Percentiles rank a stretch among this genome's conserved stretches.
Evolutionary conservation across 129 eudicot genomes (phyloP).

Genomic region (Erigeron canadensis): DNA sequence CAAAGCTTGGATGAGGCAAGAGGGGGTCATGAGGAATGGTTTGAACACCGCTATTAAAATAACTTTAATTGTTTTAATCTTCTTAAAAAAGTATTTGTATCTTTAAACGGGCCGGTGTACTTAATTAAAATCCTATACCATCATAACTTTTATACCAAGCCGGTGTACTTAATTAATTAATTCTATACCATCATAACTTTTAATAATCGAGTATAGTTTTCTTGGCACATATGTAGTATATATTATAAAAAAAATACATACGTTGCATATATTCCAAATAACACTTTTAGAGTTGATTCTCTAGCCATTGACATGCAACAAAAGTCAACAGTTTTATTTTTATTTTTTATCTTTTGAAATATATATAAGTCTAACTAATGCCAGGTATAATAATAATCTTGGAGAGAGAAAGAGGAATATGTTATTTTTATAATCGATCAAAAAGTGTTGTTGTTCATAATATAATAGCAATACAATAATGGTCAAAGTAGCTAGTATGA

Average conservation of each 20-base stretch:
- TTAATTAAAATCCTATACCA: background rate
- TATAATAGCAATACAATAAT: slow-evolving; percentile 18
- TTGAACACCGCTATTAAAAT: too few species aligned
- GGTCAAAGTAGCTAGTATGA: background rate
- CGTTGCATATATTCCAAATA: slow-evolving; percentile 8
- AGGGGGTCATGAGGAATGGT: too few species aligned
- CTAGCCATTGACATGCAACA: slow-evolving; percentile 24
- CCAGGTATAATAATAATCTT: slow-evolving; percentile 27
- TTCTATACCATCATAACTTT: background rate
- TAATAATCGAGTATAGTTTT: background rate
- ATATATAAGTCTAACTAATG: background rate
- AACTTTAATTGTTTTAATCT: too few species aligned
- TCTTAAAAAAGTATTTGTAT: too few species aligned
- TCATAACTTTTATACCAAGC: background rate
- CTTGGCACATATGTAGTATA: background rate
- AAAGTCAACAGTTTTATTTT: slow-evolving; percentile 13
- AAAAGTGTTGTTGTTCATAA: slow-evolving; percentile 24
- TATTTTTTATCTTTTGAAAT: too few species aligned
- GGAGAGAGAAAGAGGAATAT: slow-evolving; percentile 34
- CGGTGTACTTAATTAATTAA: background rate
- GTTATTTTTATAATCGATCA: slow-evolving; percentile 32
- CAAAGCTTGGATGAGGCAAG: too few species aligned
- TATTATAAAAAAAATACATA: background rate
- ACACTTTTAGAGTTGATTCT: slow-evolving; percentile 27
- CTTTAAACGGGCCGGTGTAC: too few species aligned